A percentile compares a stretch with the other conserved stretches of the same genome.
These are phyloP conservation scores for Hygrocybe punicea DNA, from an alignment of 768 basidiomycete genomes.

Conservation along the genomic window DNA sequence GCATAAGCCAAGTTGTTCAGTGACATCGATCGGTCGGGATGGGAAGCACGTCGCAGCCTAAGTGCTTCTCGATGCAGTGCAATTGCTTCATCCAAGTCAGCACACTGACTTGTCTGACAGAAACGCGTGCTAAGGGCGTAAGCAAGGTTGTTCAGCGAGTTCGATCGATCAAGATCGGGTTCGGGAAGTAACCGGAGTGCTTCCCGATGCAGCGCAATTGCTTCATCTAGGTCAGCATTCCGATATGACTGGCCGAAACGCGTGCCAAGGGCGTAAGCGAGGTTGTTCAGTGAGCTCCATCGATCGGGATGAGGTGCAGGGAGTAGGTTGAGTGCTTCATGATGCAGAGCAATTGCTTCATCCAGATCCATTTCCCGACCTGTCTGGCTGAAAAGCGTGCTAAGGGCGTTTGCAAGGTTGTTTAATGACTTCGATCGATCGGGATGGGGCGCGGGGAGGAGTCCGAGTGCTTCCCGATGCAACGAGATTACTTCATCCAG, in stretches of 20 bases:
- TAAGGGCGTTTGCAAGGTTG: background rate
- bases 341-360: background rate
- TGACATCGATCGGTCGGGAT: too few species aligned
- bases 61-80: too few species aligned
- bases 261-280: background rate
- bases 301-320: background rate
- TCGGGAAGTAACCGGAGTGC: background rate
- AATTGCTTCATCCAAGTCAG: too few species aligned
- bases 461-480: background rate
- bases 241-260: background rate
- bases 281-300: background rate
- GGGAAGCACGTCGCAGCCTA: too few species aligned
- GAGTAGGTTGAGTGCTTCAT: background rate
- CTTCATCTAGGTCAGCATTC: background rate
- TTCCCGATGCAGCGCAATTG: background rate
- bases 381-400: too few species aligned
- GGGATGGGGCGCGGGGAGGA: background rate
- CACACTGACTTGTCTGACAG: too few species aligned
- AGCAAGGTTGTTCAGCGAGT: background rate
- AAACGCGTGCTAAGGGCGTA: background rate
- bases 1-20: too few species aligned
- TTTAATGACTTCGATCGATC: background rate
- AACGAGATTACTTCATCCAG: too few species aligned
- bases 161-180: background rate
- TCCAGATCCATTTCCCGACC: background rate